Evolutionary conservation across 2,329 filamentous ascomycete genomes (phyloP), one percentile per base, ranked within the genome.

Genomic region (Emmonsiellopsis sp.): DNA sequence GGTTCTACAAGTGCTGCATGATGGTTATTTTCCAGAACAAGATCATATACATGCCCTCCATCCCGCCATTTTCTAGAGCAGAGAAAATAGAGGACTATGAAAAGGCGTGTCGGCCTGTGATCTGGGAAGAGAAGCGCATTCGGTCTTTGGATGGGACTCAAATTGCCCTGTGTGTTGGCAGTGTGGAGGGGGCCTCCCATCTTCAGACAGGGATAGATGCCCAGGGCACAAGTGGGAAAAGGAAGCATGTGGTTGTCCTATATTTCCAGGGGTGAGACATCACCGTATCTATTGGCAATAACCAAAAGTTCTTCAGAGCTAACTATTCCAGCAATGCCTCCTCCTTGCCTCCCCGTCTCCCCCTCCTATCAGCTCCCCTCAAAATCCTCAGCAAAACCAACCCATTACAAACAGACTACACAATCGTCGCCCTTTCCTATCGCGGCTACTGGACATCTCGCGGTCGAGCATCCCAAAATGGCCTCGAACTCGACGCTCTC

Each of bases 361-460:
- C 74, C 9, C 57, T 67, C 37, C 66, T 81, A 5, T 78, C 77
- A 1, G 64, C 68, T 7, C 63, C 77, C 6, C 57, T 81, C 32
- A 66, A 68, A 21, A 45, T 42, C 31, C 43, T 56, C 34, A 7
- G 21, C 10, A 11, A 31, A 46, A 49, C 7, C 5, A 47, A 32
- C 53, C 31, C 43, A 49, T 33, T 17, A 32, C 2, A 51, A 56
- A 50, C 58, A 2, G 42, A 40, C 40, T 53, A 57, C 27, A 56
- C 69, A 1, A 56, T 80, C 3, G 67, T 75, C 1, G 75, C 74
- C 4, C 60, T 80, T 6, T 80, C 78, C 5, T 81, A 88, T 64
- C 81, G 86, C 43, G 86, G 87, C 9, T 92, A 85, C 65, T 92
- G 87, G 88, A 88, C 77, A 9, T 91, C 86, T 2, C 77, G 80